A percentile compares a stretch with the other conserved stretches of the same genome.
These are phyloP conservation scores for Aquanectria penicillioides DNA, from an alignment of 2,329 filamentous ascomycete genomes.

Conservation along the genomic window DNA sequence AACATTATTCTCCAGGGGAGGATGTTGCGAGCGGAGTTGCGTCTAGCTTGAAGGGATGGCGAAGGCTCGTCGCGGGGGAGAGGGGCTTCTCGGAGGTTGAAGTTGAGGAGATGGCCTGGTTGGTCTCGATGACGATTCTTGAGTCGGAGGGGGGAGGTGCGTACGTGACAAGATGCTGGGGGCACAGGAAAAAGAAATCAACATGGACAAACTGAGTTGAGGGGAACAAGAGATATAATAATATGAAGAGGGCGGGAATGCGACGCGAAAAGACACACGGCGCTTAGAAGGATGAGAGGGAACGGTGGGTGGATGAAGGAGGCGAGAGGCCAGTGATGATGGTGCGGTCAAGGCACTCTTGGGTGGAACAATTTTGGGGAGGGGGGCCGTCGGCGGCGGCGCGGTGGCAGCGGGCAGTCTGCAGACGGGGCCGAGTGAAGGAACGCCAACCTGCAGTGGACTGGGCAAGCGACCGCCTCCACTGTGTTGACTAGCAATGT, in stretches of 20 bases:
- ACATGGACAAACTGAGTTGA: neutral
- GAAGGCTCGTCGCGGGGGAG: conserved; percentile 14
- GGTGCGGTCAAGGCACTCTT: conserved; percentile 40
- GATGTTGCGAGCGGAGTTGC: conserved; percentile 5
- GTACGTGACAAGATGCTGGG: conserved; percentile 21
- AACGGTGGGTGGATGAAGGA: conserved; percentile 27
- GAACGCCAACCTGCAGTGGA: conserved; percentile 16
- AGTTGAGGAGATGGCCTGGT: conserved; percentile 25
- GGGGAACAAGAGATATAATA: conserved; percentile 23
- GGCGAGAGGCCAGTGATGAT: conserved; percentile 25
- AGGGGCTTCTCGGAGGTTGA: conserved; percentile 19
- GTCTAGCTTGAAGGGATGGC: conserved; percentile 15
- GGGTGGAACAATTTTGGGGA: conserved; percentile 18
- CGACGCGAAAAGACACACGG: conserved; percentile 11
- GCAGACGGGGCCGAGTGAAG: conserved; percentile 9
- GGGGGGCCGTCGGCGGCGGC: conserved; percentile 18
- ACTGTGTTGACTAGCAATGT: neutral
- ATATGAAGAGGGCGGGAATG: conserved; percentile 15
- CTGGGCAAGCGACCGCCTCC: conserved; percentile 6
- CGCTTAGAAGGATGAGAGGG: conserved; percentile 16
- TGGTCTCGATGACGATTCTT: conserved; percentile 16
- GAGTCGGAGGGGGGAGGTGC: conserved; percentile 14
- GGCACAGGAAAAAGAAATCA: conserved; percentile 14
- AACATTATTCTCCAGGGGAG: conserved; percentile 35
- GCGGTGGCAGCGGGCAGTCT: conserved; percentile 19